These are phyloP conservation scores for Euphorbia tirucalli DNA, from an alignment of 345 rosid genomes.

Conservation along the genomic window DNA sequence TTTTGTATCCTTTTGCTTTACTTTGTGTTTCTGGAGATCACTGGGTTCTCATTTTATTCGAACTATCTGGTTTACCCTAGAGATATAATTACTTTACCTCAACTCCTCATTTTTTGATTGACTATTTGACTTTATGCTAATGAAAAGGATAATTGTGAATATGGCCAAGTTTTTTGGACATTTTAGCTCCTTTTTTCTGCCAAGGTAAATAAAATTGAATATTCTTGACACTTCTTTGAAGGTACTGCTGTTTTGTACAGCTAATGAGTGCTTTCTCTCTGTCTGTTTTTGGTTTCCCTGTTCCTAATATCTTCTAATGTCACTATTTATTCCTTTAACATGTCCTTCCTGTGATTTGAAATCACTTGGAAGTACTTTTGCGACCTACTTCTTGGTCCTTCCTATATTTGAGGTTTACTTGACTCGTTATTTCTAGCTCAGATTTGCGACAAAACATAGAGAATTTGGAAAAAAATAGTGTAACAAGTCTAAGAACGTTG, in stretches of 20 bases:
- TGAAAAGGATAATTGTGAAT: neutral
- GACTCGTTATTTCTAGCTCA: slow-evolving; percentile 50
- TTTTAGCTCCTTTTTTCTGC: neutral
- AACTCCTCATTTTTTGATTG: neutral
- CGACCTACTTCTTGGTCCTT: slow-evolving; percentile 1
- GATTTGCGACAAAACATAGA: slow-evolving; percentile 72
- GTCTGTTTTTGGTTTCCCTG: too few relatives aligned
- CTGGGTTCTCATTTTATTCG: neutral
- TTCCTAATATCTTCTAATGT: neutral
- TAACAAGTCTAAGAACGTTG: slow-evolving; percentile 79
- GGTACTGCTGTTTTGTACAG: neutral
- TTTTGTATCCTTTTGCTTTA: slow-evolving; percentile 67
- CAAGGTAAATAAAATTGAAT: neutral
- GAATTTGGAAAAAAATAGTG: slow-evolving; percentile 68
- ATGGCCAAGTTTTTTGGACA: neutral
- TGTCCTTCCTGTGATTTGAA: neutral
- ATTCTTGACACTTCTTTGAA: too few relatives aligned
- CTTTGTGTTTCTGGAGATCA: neutral
- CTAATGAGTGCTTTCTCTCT: neutral
- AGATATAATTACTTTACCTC: neutral
- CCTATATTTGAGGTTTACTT: slow-evolving; percentile 24
- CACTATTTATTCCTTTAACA: neutral
- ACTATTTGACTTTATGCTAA: neutral
- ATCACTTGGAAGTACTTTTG: neutral
- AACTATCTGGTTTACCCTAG: neutral